Base-by-base conservation (phyloP, 208 protist genomes). In the Leishmania mexicana region DNA sequence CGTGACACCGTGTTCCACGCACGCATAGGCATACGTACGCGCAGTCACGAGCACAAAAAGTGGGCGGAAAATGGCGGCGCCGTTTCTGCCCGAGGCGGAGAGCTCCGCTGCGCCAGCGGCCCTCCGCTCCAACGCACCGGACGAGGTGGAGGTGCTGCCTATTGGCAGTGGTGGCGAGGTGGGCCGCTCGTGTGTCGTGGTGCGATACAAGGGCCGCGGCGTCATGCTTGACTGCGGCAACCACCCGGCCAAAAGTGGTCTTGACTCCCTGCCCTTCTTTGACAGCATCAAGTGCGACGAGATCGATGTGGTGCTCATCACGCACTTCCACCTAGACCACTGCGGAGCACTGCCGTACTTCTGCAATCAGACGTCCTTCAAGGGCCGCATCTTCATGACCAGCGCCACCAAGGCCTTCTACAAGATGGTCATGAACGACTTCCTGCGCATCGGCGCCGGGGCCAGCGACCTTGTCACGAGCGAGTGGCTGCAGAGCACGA, bases 211-310 rank as follows among this genome's bases (percentile, higher is more conserved):
- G 81, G 98, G 98, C 35, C 98, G 98, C 51, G 94, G 88, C 17
- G 96, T 99, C 57, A 99, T 99, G 98, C 95, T 99, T 62, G 99
- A 99, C 90, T 99, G 99, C 91, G 99, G 99, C 65, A 98, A 99
- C 72, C 99, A 99, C 86, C 99, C 99, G 15, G 99, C 96, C 19
- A 96, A 96, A 81, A 97, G 87, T 53, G 99, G 99, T 28, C 84
- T 99, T 31, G 96, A 94, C 78, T 95, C 94, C 3, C 93, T 99
- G 35, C 99, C 99, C 19, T 99, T 98, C 83, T 99, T 99, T 86
- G 99, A 99, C 89, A 92, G 92, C 67, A 97, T 99, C 84, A 94
- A 98, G 68, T 91, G 92, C 60, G 89, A 94, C 1, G 87, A 96
- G 77, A 92, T 99, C 31, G 99, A 99, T 81, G 67, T 99, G 68